Conservation (phyloP, 2,329 filamentous ascomycete species). For the Microcyclospora tardicrescens region DNA sequence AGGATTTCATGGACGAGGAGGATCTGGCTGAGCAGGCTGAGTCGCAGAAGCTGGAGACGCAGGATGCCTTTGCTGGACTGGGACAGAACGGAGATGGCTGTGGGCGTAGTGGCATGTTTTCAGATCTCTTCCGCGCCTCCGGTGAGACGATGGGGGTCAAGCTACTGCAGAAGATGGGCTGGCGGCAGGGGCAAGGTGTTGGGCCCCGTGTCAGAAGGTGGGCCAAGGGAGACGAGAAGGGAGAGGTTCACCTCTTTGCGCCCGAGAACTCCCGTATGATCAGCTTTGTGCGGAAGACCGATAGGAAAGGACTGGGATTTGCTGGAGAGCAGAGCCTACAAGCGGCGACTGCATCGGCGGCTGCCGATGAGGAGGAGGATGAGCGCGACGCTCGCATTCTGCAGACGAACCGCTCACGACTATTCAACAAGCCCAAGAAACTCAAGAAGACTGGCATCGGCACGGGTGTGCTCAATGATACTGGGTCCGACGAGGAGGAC, state of each 20-base stretch:
- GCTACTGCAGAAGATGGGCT: constrained; percentile 83
- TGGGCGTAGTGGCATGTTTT: constrained; percentile 39
- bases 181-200: constrained; percentile 86
- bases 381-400: constrained; percentile 20
- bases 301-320: constrained; percentile 59
- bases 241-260: constrained; percentile 59
- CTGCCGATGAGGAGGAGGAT: constrained; percentile 20
- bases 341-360: constrained; percentile 16
- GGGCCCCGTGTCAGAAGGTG: constrained; percentile 70
- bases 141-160: constrained; percentile 81
- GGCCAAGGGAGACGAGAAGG: constrained; percentile 52
- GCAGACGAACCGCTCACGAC: constrained; percentile 19
- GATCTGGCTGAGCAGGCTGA: constrained; percentile 81
- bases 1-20: constrained; percentile 98
- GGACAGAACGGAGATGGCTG: constrained; percentile 45
- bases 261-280: constrained; percentile 67
- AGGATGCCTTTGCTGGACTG: constrained; percentile 58
- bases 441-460: constrained; percentile 65
- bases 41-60: constrained; percentile 58
- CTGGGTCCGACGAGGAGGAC: constrained; percentile 88
- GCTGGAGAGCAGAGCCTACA: constrained; percentile 44
- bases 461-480: constrained; percentile 81
- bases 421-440: constrained; percentile 24
- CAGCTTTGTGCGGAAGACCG: constrained; percentile 49
- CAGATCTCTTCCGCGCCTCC: constrained; percentile 57